phyloP scores from a whole-genome alignment of 2,329 filamentous ascomycete species.

The Cytospora piceicola region DNA sequence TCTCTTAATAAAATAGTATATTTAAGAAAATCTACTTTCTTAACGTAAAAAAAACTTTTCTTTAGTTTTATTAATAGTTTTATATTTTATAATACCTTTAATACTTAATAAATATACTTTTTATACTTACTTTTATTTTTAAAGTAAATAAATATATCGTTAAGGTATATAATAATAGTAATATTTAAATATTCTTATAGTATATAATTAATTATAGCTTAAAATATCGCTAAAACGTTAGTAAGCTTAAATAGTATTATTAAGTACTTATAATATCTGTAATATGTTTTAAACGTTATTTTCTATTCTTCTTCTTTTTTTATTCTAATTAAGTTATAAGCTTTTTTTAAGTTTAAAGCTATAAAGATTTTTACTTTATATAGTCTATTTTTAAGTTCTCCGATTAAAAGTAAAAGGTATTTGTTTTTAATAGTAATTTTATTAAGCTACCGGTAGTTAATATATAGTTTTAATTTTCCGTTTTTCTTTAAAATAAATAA shows the following conservation, averaged over 20 bases:
- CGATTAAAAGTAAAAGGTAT: constrained; percentile 1
- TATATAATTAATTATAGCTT: constrained; percentile 14
- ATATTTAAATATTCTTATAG: constrained; percentile 10
- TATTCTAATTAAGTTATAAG: constrained; percentile 8
- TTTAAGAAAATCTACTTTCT: constrained; percentile 7
- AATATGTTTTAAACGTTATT: constrained; percentile 13
- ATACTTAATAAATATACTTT: constrained; percentile 10
- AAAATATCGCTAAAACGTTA: constrained; percentile 6
- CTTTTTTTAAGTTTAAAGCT: background rate
- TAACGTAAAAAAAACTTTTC: constrained; percentile 1
- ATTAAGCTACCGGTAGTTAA: constrained; percentile 15
- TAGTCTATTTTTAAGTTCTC: constrained; percentile 3
- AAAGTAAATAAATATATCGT: no score
- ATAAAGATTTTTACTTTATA: no score
- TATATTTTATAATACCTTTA: background rate
- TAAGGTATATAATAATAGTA: no score
- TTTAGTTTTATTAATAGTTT: constrained; percentile 9
- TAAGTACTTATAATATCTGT: background rate
- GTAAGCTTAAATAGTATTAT: constrained; percentile 8
- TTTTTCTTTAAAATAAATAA: background rate
- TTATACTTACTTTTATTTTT: no score
- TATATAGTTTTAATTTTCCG: background rate
- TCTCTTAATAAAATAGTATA: background rate
- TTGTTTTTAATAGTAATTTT: constrained; percentile 15
- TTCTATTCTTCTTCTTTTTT: constrained; percentile 12